phyloP scores from a whole-genome alignment of 2,329 filamentous ascomycete genomes.

The Fusarium azukiicola region DNA sequence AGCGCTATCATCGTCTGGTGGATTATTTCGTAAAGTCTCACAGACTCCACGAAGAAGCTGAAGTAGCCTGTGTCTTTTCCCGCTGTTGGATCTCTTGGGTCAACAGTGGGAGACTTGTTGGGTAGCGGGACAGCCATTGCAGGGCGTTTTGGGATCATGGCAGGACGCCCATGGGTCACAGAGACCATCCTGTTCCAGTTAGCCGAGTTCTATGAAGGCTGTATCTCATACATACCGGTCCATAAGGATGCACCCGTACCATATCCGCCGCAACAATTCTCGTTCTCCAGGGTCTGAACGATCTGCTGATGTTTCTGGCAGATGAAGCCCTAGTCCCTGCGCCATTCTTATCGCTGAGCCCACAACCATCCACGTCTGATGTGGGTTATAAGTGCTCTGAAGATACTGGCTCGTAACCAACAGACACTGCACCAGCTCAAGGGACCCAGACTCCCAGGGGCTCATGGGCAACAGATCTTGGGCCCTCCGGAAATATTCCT shows the following conservation, averaged over 20 bases:
- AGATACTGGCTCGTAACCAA: slow-evolving; percentile 71
- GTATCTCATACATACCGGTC: slow-evolving; percentile 56
- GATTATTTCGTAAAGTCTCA: slow-evolving; percentile 63
- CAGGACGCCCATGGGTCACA: slow-evolving; percentile 60
- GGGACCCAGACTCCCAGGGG: slow-evolving; percentile 66
- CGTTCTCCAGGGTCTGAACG: slow-evolving; percentile 47
- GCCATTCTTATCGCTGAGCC: slow-evolving; percentile 70
- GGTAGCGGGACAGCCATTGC: slow-evolving; percentile 56
- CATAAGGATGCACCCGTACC: slow-evolving; percentile 64
- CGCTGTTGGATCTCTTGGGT: not conserved
- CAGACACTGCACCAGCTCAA: slow-evolving; percentile 69
- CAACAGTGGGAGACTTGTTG: not conserved
- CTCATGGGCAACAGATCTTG: slow-evolving; percentile 66
- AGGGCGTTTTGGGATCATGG: slow-evolving; percentile 58
- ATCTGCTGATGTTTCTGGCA: slow-evolving; percentile 61
- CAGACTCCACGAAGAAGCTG: slow-evolving; percentile 61
- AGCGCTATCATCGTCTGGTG: slow-evolving; percentile 56
- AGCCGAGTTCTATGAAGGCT: not conserved
- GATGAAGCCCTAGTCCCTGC: slow-evolving; percentile 69
- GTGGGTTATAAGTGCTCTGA: slow-evolving; percentile 70
- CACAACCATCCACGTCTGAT: slow-evolving; percentile 73
- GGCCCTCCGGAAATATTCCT: slow-evolving; percentile 66
- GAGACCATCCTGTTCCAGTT: slow-evolving; percentile 57
- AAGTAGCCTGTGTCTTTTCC: slow-evolving; percentile 35
- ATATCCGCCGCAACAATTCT: slow-evolving; percentile 57